Conservation (phyloP, 768 basidiomycete genomes). For the Mrakia frigida region DNA sequence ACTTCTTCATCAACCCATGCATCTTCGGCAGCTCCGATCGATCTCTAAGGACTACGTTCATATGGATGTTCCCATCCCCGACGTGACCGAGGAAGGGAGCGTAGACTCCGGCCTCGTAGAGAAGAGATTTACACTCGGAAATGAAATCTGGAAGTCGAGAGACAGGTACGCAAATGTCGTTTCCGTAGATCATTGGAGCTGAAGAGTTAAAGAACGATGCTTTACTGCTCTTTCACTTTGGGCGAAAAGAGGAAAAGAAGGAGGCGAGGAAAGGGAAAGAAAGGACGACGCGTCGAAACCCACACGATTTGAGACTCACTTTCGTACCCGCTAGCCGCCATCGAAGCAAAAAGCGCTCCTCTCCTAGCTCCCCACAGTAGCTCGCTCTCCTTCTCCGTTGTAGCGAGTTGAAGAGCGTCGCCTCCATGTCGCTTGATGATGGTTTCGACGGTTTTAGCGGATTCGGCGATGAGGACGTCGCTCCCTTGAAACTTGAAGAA, state of each 20-base stretch:
- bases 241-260: too few species aligned
- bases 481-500: slow-evolving; percentile 74
- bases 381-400: slow-evolving; percentile 16
- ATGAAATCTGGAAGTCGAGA: not conserved
- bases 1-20: slow-evolving; percentile 40
- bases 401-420: slow-evolving; percentile 3
- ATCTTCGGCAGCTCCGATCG: slow-evolving; percentile 13
- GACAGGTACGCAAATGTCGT: slow-evolving; percentile 45
- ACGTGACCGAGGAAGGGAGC: not conserved
- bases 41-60: slow-evolving; percentile 14
- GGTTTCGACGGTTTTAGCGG: not conserved
- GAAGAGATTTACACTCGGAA: not conserved
- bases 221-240: too few species aligned
- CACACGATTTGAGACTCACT: not conserved
- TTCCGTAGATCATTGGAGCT: slow-evolving; percentile 14
- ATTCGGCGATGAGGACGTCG: slow-evolving; percentile 15
- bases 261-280: too few species aligned
- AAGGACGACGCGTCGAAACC: not conserved
- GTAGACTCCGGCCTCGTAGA: not conserved
- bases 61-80: not conserved
- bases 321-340: not conserved
- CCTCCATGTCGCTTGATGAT: slow-evolving; percentile 26
- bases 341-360: slow-evolving; percentile 1
- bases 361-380: slow-evolving; percentile 27
- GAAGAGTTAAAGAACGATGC: not conserved